These are phyloP conservation scores for Pyrenochaeta sp. DNA, from an alignment of 2,329 filamentous ascomycete species.

Conservation along the genomic window DNA sequence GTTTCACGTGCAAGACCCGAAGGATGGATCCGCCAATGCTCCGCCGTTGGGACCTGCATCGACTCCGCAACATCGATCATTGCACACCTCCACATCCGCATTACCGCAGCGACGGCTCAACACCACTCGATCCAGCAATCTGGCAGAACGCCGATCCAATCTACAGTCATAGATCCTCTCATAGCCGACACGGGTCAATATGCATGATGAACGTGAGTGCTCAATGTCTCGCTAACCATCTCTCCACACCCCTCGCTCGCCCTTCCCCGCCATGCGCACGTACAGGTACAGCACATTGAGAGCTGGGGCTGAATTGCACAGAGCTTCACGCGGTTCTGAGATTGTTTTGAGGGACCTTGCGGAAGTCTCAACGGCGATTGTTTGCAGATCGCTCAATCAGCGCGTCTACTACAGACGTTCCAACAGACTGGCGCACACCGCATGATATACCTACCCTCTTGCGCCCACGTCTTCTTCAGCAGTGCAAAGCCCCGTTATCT, in stretches of 20 bases:
- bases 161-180: conserved; percentile 1
- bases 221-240: conserved; percentile 5
- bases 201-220: conserved; percentile 50
- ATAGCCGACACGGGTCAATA: conserved; percentile 14
- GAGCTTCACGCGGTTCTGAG: too few species aligned
- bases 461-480: too few species aligned
- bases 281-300: neutral
- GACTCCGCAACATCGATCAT: neutral
- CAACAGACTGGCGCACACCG: too few species aligned
- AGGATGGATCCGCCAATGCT: neutral
- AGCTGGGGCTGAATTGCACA: neutral
- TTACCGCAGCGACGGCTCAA: neutral
- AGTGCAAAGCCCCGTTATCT: neutral
- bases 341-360: too few species aligned
- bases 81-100: neutral
- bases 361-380: too few species aligned
- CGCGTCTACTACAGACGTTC: too few species aligned
- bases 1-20: conserved; percentile 11
- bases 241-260: conserved; percentile 7
- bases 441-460: too few species aligned
- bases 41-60: conserved; percentile 24
- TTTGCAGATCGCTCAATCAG: too few species aligned
- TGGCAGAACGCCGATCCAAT: conserved; percentile 6
- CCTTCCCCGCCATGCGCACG: neutral
- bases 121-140: conserved; percentile 6